phyloP scores from a whole-genome alignment of 495 filamentous ascomycete genomes.

The Aspergillus nanangensis region DNA sequence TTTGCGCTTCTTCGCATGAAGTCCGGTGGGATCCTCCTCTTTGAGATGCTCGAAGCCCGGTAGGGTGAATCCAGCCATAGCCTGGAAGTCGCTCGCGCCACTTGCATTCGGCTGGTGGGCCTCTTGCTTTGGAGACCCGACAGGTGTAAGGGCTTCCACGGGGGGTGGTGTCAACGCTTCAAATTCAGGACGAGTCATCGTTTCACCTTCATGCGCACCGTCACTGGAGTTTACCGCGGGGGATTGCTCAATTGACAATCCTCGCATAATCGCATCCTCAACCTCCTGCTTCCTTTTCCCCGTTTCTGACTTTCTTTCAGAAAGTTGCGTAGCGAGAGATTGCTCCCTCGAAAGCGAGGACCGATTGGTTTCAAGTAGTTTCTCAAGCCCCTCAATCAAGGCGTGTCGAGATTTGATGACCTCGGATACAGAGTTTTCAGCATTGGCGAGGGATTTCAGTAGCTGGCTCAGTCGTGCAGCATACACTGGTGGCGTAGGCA shows the following conservation, averaged over 20 bases:
- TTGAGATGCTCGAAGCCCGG: conserved; percentile 30
- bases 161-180: conserved; percentile 81
- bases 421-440: conserved; percentile 87
- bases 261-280: conserved; percentile 82
- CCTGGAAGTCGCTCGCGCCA: conserved; percentile 21
- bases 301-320: conserved; percentile 56
- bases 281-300: conserved; percentile 80
- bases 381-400: conserved; percentile 76
- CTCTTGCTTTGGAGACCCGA: conserved; percentile 37
- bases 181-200: conserved; percentile 65
- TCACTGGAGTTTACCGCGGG: conserved; percentile 35
- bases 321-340: conserved; percentile 51
- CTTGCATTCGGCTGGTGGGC: conserved; percentile 18
- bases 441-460: conserved; percentile 80
- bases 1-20: conserved; percentile 67
- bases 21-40: conserved; percentile 33
- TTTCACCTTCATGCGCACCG: conserved; percentile 36
- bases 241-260: conserved; percentile 52
- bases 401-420: conserved; percentile 80
- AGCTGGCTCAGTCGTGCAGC: conserved; percentile 85
- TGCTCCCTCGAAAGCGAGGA: conserved; percentile 65
- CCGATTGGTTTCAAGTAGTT: conserved; percentile 71
- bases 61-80: conserved; percentile 23
- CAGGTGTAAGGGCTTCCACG: conserved; percentile 44
- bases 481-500: conserved; percentile 79